Evolutionary conservation across 441 rosid genomes (phyloP).

Genomic region (Melastoma candidum): DNA sequence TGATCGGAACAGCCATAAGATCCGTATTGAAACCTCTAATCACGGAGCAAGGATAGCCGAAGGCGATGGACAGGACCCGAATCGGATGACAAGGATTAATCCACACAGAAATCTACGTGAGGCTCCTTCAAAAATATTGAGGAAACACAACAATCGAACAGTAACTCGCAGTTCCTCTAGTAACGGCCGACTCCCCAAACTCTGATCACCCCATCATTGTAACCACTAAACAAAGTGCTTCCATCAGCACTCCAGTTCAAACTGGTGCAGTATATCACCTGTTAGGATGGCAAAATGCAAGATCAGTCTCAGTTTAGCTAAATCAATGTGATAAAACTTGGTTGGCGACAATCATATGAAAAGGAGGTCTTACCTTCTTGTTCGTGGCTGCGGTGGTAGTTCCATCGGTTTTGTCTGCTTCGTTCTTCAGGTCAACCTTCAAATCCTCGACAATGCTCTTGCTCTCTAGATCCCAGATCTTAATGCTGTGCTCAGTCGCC

Average conservation of each 20-base stretch:
- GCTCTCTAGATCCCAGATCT: slow-evolving; percentile 98
- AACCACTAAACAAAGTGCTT: slow-evolving; percentile 9
- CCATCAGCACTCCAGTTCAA: slow-evolving; percentile 13
- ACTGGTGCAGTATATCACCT: slow-evolving; percentile 13
- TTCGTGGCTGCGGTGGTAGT: slow-evolving; percentile 30
- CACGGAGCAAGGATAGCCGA: too few species aligned
- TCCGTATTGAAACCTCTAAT: too few species aligned
- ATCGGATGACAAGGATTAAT: too few species aligned
- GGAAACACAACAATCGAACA: too few species aligned
- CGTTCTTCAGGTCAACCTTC: slow-evolving; percentile 89
- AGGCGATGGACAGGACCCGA: too few species aligned
- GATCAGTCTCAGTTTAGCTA: too few species aligned
- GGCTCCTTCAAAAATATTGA: too few species aligned
- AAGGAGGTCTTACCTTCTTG: slow-evolving; percentile 22
- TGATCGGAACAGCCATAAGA: too few species aligned
- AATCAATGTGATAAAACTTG: too few species aligned
- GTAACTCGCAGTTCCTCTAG: slow-evolving; percentile 16
- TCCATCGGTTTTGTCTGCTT: slow-evolving; percentile 71
- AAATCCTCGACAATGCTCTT: slow-evolving; percentile 23
- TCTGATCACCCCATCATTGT: slow-evolving; percentile 12
- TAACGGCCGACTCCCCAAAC: slow-evolving; percentile 51
- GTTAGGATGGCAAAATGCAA: not conserved
- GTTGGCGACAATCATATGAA: too few species aligned
- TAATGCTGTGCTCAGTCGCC: slow-evolving; percentile 79
- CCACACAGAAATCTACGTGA: too few species aligned